Evolutionary conservation across 139 green algal species (phyloP).

Genomic region (Ettlia oleoabundans): DNA sequence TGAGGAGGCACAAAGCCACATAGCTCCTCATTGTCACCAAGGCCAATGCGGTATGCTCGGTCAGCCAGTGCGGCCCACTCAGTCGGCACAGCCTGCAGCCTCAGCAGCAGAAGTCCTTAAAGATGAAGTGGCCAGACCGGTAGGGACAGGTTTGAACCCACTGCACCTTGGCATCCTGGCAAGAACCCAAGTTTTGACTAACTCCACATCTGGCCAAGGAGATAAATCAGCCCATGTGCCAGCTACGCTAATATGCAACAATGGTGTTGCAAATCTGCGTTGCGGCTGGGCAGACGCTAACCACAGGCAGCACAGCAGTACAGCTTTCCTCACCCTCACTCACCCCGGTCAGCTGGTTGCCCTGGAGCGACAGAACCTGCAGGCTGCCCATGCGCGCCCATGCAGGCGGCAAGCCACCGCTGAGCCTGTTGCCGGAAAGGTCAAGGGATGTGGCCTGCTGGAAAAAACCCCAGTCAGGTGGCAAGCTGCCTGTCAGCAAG

Average conservation of each 20-base stretch:
- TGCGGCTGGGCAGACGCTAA: no score
- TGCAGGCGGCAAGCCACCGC: background rate
- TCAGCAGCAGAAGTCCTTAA: background rate
- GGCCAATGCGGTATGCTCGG: constrained; percentile 9
- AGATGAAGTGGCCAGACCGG: no score
- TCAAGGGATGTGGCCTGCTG: background rate
- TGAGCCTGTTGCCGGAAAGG: constrained; percentile 14
- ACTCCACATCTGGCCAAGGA: no score
- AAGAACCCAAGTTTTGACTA: no score
- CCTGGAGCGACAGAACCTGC: constrained; percentile 15
- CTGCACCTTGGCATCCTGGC: no score
- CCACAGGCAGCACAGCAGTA: no score
- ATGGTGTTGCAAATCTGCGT: no score
- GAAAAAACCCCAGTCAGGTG: background rate
- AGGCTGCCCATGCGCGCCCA: constrained; percentile 28
- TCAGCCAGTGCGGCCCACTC: constrained; percentile 3
- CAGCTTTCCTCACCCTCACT: no score
- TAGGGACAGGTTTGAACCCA: no score
- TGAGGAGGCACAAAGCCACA: constrained; percentile 6
- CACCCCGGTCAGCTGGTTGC: constrained; percentile 33
- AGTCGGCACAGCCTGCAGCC: constrained; percentile 9
- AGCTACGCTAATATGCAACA: no score
- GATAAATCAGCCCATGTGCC: no score
- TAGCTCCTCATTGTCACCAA: constrained; percentile 8
- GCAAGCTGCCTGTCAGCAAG: constrained; percentile 10